Conservation (phyloP, 805 yeast species). For the Yamadazyma olivae region DNA sequence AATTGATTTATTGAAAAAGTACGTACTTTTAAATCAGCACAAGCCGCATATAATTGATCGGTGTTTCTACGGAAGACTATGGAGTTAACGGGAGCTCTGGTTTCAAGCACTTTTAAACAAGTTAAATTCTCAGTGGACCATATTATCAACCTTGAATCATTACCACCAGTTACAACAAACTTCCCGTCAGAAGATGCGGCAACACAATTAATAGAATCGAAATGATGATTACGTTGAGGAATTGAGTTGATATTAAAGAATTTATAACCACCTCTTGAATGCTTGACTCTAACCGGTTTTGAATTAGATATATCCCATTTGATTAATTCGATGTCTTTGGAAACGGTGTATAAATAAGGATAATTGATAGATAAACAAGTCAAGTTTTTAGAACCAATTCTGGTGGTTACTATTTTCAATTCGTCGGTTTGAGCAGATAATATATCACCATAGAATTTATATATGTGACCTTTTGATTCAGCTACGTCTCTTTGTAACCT, state of each 20-base stretch:
- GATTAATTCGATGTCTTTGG: conserved; percentile 76
- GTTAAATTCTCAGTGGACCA: conserved; percentile 83
- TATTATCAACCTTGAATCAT: conserved; percentile 73
- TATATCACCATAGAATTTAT: conserved; percentile 58
- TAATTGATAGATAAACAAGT: conserved; percentile 54
- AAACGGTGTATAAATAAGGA: conserved; percentile 71
- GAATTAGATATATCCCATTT: conserved; percentile 66
- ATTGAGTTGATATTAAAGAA: conserved; percentile 42
- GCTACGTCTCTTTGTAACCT: conserved; percentile 87
- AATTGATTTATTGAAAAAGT: conserved; percentile 82
- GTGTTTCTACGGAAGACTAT: conserved; percentile 75
- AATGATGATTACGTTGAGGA: conserved; percentile 66
- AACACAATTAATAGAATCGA: conserved; percentile 69
- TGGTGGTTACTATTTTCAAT: conserved; percentile 40
- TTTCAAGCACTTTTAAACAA: conserved; percentile 73
- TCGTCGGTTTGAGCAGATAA: conserved; percentile 33
- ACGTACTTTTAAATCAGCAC: conserved; percentile 88
- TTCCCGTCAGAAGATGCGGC: conserved; percentile 87
- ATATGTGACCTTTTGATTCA: conserved; percentile 81
- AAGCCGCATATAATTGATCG: conserved; percentile 86
- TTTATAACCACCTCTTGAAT: conserved; percentile 58
- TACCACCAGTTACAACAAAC: conserved; percentile 88
- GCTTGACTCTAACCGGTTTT: conserved; percentile 68
- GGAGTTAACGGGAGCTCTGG: conserved; percentile 71
- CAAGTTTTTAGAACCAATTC: conserved; percentile 60